Evolutionary conservation across 768 basidiomycete genomes (phyloP).

Genomic region (Agaricus blazei): DNA sequence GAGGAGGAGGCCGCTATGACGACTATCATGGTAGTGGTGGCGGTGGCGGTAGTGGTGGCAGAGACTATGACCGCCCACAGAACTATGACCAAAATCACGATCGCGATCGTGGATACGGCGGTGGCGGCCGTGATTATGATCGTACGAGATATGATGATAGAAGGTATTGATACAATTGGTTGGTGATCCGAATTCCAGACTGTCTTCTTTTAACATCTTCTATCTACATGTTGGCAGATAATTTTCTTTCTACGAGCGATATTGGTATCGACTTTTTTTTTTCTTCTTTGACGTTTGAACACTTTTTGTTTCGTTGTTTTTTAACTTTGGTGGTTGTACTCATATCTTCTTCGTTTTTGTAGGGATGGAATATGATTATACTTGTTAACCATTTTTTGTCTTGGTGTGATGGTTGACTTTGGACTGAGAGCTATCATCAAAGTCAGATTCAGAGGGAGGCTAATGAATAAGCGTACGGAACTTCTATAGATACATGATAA

Average conservation of each 20-base stretch:
- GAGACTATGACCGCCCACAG: conserved; percentile 36
- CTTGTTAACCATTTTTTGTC: too few relatives aligned
- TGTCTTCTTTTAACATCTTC: background rate
- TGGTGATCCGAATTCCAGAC: too few relatives aligned
- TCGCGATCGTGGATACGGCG: conserved; percentile 22
- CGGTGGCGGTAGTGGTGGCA: conserved; percentile 19
- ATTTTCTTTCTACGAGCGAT: too few relatives aligned
- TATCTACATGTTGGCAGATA: too few relatives aligned
- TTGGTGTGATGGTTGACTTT: too few relatives aligned
- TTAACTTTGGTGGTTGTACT: background rate
- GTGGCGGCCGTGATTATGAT: conserved; percentile 19
- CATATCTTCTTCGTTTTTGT: background rate
- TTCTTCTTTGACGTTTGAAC: too few relatives aligned
- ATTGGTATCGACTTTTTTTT: too few relatives aligned
- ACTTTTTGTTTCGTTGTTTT: background rate
- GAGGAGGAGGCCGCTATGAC: conserved; percentile 41
- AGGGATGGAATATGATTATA: too few relatives aligned
- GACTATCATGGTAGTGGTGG: conserved; percentile 39
- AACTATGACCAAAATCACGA: conserved; percentile 31
- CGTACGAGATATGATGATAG: conserved; percentile 31
- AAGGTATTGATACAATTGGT: conserved; percentile 20
- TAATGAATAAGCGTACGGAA: too few relatives aligned
- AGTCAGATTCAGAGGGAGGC: too few relatives aligned
- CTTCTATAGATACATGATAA: too few relatives aligned
- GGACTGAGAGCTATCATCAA: too few relatives aligned